Evolutionary conservation across 1,139 yeast species (phyloP), one percentile per base, ranked within the genome.

Genomic region (Hemisphaericaspora xylofermentans): DNA sequence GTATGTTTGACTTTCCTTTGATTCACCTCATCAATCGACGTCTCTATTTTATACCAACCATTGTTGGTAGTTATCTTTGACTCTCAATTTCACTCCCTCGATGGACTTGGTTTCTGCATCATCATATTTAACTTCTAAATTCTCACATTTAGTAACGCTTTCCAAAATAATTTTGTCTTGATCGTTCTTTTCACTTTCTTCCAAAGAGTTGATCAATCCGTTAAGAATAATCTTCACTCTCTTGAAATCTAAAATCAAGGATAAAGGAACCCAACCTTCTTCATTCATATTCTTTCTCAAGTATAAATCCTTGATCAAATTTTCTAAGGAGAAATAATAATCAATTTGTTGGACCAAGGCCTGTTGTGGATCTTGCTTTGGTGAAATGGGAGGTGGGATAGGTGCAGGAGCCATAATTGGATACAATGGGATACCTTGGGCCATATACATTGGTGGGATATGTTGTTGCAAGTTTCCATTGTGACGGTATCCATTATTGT

Each of bases 261-360:
- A 56, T 49, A 88, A 65, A 28, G 82, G 78, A 41, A 88, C 76
- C 75, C 83, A 83, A 25, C 96, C 96, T 46, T 80, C 73, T 13
- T 50, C 41, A 63, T 84, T 82, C 95, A 88, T 88, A 56, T 84
- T 87, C 53, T 80, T 78, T 61, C 96, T 79, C 59, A 88, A 71
- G 60, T 66, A 88, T 44, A 85, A 68, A 62, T 88, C 96, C 65
- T 87, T 85, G 53, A 87, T 74, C 63, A 93, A 74, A 65, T 93
- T 93, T 55, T 89, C 96, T 42, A 84, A 75, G 21, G 94, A 84
- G 64, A 93, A 85, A 64, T 93, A 93, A 69, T 91, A 93, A 59
- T 88, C 93, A 44, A 89, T 70, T 71, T 89, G 97, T 52, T 76
- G 78, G 21, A 73, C 73, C 58, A 68, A 71, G 35, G 77, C 77